phyloP scores from a whole-genome alignment of 192 early-diverging fungal species.

The Podila epigama region DNA sequence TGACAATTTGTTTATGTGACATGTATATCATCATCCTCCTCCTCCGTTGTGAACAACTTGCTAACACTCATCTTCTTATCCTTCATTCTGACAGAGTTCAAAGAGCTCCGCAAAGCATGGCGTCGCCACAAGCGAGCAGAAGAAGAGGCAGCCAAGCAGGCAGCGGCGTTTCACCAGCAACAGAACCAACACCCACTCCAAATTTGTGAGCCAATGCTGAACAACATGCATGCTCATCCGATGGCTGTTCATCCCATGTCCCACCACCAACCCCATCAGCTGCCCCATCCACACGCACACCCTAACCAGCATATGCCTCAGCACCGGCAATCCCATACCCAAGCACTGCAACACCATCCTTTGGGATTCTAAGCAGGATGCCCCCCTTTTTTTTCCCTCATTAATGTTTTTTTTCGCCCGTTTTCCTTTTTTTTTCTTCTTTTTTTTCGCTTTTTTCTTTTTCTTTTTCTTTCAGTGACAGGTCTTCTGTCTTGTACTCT shows the following conservation, averaged over 20 bases:
- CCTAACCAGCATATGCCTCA: slow-evolving; percentile 31
- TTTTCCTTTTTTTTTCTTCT: background rate
- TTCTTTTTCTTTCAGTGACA: background rate
- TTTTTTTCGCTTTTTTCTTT: background rate
- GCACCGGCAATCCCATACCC: slow-evolving; percentile 14
- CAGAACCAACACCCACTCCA: slow-evolving; percentile 23
- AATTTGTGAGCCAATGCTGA: slow-evolving; percentile 34
- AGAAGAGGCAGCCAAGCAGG: slow-evolving; percentile 48
- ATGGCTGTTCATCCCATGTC: slow-evolving; percentile 19
- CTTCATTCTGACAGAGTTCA: slow-evolving; percentile 56
- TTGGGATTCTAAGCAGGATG: slow-evolving; percentile 35
- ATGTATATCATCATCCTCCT: background rate
- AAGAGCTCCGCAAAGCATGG: slow-evolving; percentile 66
- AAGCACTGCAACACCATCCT: slow-evolving; percentile 37
- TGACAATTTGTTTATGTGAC: background rate
- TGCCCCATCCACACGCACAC: slow-evolving; percentile 44
- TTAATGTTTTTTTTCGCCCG: slow-evolving; percentile 3
- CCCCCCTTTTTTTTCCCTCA: background rate
- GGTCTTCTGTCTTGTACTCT: background rate
- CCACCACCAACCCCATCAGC: slow-evolving; percentile 36
- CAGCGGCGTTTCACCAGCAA: slow-evolving; percentile 24
- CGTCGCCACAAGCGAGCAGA: slow-evolving; percentile 63
- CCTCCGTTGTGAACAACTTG: background rate
- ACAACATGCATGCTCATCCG: slow-evolving; percentile 24
- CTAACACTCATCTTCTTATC: background rate